A percentile compares a stretch with the other conserved stretches of the same genome.
Evolutionary conservation across 2,329 filamentous ascomycete species (phyloP).

Genomic region (Verticillium dahliae): DNA sequence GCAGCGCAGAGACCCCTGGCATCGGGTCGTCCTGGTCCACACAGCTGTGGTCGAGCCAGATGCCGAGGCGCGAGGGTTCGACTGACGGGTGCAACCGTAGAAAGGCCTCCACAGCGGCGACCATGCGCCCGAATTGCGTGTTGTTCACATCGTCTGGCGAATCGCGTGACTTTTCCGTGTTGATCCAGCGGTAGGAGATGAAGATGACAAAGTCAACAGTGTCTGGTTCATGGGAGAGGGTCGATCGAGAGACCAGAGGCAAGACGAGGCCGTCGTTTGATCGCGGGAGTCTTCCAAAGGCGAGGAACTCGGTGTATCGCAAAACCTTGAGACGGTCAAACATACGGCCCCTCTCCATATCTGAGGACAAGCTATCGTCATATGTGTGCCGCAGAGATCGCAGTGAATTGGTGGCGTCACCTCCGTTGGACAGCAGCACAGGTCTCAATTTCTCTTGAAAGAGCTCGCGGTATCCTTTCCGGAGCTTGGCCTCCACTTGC

Average conservation of each 20-base stretch:
- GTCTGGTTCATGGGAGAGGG: not conserved
- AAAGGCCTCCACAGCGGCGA: slow-evolving; percentile 19
- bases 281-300: slow-evolving; percentile 16
- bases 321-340: slow-evolving; percentile 23
- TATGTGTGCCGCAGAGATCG: slow-evolving; percentile 16
- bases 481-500: slow-evolving; percentile 18
- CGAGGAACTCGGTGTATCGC: slow-evolving; percentile 19
- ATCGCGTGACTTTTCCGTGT: slow-evolving; percentile 4
- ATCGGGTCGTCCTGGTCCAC: slow-evolving; percentile 26
- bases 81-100: slow-evolving; percentile 16
- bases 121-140: slow-evolving; percentile 25
- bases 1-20: slow-evolving; percentile 25
- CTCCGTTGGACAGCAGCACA: slow-evolving; percentile 16
- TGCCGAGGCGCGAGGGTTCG: slow-evolving; percentile 12
- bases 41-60: slow-evolving; percentile 28
- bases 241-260: not conserved
- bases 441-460: slow-evolving; percentile 29
- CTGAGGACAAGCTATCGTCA: slow-evolving; percentile 12
- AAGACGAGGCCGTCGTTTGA: slow-evolving; percentile 14
- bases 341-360: slow-evolving; percentile 13
- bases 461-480: slow-evolving; percentile 26
- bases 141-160: slow-evolving; percentile 21
- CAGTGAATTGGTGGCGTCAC: slow-evolving; percentile 5
- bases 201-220: slow-evolving; percentile 21
- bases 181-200: slow-evolving; percentile 28